Evolutionary conservation across 2,329 filamentous ascomycete genomes (phyloP).

Genomic region (Bipolaris zeicola): DNA sequence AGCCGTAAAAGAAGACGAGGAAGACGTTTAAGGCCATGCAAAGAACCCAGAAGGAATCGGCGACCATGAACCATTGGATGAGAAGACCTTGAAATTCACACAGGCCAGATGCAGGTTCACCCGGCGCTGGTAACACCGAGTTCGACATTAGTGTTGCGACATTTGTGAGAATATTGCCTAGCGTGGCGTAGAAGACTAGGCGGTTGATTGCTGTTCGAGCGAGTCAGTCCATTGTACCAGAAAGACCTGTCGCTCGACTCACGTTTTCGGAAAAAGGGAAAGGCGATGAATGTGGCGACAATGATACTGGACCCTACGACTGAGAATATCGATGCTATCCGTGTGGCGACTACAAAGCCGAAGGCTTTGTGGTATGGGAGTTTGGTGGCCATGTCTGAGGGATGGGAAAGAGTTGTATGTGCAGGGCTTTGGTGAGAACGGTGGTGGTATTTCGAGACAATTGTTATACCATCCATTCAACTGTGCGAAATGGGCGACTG

Average conservation of each 20-base stretch:
- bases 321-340: constrained; percentile 72
- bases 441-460: not conserved
- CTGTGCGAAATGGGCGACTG: not conserved
- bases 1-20: constrained; percentile 78
- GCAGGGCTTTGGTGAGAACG: no score
- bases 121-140: constrained; percentile 56
- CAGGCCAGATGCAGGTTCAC: constrained; percentile 56
- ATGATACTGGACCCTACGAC: constrained; percentile 73
- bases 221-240: not conserved
- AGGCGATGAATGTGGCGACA: constrained; percentile 71
- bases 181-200: constrained; percentile 81
- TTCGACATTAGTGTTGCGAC: constrained; percentile 75
- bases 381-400: constrained; percentile 18
- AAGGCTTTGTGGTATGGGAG: constrained; percentile 20
- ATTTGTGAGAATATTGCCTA: constrained; percentile 80
- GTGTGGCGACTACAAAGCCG: constrained; percentile 67
- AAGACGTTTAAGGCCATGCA: constrained; percentile 86
- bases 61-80: constrained; percentile 71
- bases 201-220: constrained; percentile 69
- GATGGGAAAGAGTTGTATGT: not conserved
- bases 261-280: constrained; percentile 73
- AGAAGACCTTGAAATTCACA: constrained; percentile 80
- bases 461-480: not conserved
- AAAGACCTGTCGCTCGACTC: not conserved
- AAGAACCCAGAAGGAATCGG: constrained; percentile 52